These are phyloP conservation scores for Brassica cretica DNA, from an alignment of 345 rosid genomes.

Conservation along the genomic window DNA sequence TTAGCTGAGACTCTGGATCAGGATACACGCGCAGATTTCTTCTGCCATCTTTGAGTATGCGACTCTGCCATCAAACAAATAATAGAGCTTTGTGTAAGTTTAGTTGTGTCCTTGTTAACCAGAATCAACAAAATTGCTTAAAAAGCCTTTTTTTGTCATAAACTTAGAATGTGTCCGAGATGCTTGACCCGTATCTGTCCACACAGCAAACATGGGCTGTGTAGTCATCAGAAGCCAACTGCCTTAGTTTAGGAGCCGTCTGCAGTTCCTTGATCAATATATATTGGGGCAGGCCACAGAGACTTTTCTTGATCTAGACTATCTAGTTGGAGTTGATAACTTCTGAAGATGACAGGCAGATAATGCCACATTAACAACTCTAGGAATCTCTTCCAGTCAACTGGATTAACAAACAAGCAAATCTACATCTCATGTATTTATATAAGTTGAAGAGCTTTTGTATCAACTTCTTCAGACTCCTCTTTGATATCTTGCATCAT, in stretches of 20 bases:
- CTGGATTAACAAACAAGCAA: constrained; percentile 94
- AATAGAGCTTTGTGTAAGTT: neutral
- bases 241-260: constrained; percentile 49
- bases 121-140: neutral
- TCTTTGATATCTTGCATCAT: constrained; percentile 55
- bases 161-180: constrained; percentile 17
- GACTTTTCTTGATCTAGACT: constrained; percentile 73
- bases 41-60: constrained; percentile 85
- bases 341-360: constrained; percentile 80
- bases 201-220: constrained; percentile 57
- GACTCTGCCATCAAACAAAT: constrained; percentile 19
- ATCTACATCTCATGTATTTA: constrained; percentile 75
- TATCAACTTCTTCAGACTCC: constrained; percentile 37
- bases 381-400: constrained; percentile 96
- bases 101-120: too few species aligned
- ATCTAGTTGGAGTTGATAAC: constrained; percentile 66
- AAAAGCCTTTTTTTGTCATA: neutral
- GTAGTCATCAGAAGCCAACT: constrained; percentile 80
- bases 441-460: constrained; percentile 36
- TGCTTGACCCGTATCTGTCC: constrained; percentile 87
- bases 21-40: constrained; percentile 50
- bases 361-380: constrained; percentile 92
- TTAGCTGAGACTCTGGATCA: constrained; percentile 62
- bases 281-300: constrained; percentile 76
- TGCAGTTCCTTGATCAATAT: constrained; percentile 79